Percentiles rank a stretch among this genome's conserved stretches.
phyloP scores from a whole-genome alignment of 2,329 filamentous ascomycete species.

The Emmonsia crescens region DNA sequence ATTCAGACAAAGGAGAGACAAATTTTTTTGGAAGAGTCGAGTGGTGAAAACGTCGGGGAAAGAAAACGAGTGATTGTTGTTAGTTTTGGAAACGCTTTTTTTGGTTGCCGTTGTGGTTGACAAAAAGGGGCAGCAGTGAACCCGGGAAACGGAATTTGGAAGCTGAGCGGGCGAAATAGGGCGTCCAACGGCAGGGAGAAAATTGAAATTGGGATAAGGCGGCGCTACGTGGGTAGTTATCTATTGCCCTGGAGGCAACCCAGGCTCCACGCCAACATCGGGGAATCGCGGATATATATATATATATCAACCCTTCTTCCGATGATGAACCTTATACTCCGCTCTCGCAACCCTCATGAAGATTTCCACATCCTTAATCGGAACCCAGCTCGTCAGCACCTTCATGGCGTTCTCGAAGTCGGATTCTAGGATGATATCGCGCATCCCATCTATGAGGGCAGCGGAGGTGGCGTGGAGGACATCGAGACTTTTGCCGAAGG shows the following conservation, averaged over 20 bases:
- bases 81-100: neutral
- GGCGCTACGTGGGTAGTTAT: neutral
- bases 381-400: constrained; percentile 84
- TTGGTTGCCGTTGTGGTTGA: neutral
- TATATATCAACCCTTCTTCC: constrained; percentile 29
- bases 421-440: constrained; percentile 77
- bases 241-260: neutral
- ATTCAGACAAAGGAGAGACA: neutral
- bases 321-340: constrained; percentile 64
- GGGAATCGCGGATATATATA: neutral
- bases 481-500: constrained; percentile 59
- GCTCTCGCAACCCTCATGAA: constrained; percentile 82
- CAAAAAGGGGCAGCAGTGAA: neutral
- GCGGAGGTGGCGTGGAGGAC: constrained; percentile 82
- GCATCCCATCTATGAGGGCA: constrained; percentile 79
- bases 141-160: neutral
- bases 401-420: constrained; percentile 99
- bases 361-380: constrained; percentile 85
- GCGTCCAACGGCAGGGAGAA: neutral
- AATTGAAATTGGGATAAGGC: neutral
- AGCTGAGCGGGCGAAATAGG: neutral
- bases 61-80: neutral
- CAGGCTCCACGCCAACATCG: neutral
- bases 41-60: neutral
- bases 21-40: neutral